Evolutionary conservation across 2,329 filamentous ascomycete species (phyloP).

Genomic region (Phialophora tarda): DNA sequence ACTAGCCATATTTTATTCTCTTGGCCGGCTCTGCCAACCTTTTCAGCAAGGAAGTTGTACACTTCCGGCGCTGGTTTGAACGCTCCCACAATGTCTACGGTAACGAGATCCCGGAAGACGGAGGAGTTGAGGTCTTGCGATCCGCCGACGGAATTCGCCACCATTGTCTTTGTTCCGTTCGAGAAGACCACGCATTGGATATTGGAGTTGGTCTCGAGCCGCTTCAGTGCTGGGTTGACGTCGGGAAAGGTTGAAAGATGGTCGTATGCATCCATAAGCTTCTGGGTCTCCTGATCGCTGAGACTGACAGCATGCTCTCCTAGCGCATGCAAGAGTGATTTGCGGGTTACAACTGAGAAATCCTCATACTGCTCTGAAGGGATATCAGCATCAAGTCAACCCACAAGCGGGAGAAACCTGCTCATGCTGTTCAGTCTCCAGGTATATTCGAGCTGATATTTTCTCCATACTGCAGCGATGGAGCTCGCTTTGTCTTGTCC

Average conservation of each 20-base stretch:
- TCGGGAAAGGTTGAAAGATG: slow-evolving; percentile 69
- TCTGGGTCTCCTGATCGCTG: slow-evolving; percentile 50
- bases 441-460: slow-evolving; percentile 77
- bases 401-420: slow-evolving; percentile 45
- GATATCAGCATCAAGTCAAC: slow-evolving; percentile 1
- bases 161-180: slow-evolving; percentile 70
- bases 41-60: slow-evolving; percentile 65
- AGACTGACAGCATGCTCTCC: slow-evolving; percentile 61
- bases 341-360: slow-evolving; percentile 68
- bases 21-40: slow-evolving; percentile 54
- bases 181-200: slow-evolving; percentile 69
- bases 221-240: slow-evolving; percentile 59
- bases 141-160: slow-evolving; percentile 63
- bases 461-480: slow-evolving; percentile 68
- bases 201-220: slow-evolving; percentile 49
- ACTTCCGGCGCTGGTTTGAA: slow-evolving; percentile 70
- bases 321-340: slow-evolving; percentile 68
- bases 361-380: slow-evolving; percentile 62
- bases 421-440: slow-evolving; percentile 79
- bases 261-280: slow-evolving; percentile 69
- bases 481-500: slow-evolving; percentile 62
- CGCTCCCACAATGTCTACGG: slow-evolving; percentile 63
- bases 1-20: slow-evolving; percentile 68
- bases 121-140: slow-evolving; percentile 61
- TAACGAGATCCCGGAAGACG: slow-evolving; percentile 63